These are phyloP conservation scores for Heritiera littoralis DNA, from an alignment of 345 rosid species.

Conservation along the genomic window DNA sequence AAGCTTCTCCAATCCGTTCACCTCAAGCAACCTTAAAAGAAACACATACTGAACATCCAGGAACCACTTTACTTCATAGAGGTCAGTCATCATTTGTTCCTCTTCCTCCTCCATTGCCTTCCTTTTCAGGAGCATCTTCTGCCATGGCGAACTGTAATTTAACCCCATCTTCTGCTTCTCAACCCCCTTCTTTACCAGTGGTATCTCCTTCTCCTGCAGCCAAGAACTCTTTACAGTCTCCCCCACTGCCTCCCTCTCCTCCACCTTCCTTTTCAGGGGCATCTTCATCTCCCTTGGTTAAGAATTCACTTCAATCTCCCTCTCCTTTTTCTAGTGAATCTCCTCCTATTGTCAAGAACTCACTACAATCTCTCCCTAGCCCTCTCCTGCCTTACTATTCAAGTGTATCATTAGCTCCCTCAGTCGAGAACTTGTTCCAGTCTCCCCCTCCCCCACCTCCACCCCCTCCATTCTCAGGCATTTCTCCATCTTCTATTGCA, in stretches of 20 bases:
- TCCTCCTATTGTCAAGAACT: slow-evolving; percentile 8
- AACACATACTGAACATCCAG: slow-evolving; percentile 16
- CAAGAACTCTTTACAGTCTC: slow-evolving; percentile 15
- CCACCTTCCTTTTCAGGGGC: slow-evolving; percentile 21
- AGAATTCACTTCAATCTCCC: slow-evolving; percentile 25
- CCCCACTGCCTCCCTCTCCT: slow-evolving; percentile 15
- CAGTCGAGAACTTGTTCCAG: slow-evolving; percentile 11
- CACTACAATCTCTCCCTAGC: slow-evolving; percentile 27
- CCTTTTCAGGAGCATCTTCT: slow-evolving; percentile 1
- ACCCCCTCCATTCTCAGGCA: slow-evolving; percentile 15
- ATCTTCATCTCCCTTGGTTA: slow-evolving; percentile 22
- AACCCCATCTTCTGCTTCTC: slow-evolving; percentile 28
- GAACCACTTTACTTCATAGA: slow-evolving; percentile 4
- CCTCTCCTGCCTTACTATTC: slow-evolving; percentile 19
- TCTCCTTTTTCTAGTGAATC: slow-evolving; percentile 18
- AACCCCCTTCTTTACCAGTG: slow-evolving; percentile 18
- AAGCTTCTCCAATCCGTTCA: slow-evolving; percentile 19
- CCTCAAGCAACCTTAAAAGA: slow-evolving; percentile 12
- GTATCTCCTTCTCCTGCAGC: slow-evolving; percentile 10
- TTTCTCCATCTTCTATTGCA: slow-evolving; percentile 11
- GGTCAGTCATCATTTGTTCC: slow-evolving; percentile 19
- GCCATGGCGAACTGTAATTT: neutral
- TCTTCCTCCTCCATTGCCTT: slow-evolving; percentile 18
- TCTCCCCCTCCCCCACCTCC: slow-evolving; percentile 21
- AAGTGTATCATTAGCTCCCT: slow-evolving; percentile 20